These are phyloP conservation scores for Nevesoporus exiguus DNA, from an alignment of 768 basidiomycete genomes.

Conservation along the genomic window DNA sequence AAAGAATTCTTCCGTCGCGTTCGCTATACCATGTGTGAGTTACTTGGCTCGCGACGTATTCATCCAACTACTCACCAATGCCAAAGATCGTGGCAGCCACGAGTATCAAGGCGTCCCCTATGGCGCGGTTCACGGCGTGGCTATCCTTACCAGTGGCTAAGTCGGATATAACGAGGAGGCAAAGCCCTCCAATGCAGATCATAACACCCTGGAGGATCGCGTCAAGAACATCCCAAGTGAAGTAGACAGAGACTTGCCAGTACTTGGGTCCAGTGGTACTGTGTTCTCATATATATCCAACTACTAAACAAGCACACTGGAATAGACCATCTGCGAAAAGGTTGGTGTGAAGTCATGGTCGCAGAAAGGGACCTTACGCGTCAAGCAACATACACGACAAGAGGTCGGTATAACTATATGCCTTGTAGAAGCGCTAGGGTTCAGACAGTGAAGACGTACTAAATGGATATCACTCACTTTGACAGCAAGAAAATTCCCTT, in stretches of 20 bases:
- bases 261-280: slow-evolving; percentile 81
- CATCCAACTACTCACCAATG: slow-evolving; percentile 52
- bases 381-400: slow-evolving; percentile 91
- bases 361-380: slow-evolving; percentile 45
- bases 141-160: slow-evolving; percentile 71
- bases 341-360: background rate
- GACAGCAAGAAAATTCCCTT: slow-evolving; percentile 82
- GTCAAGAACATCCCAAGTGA: background rate
- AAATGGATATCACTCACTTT: slow-evolving; percentile 41
- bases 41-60: background rate
- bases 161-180: slow-evolving; percentile 76
- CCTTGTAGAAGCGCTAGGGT: slow-evolving; percentile 35
- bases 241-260: slow-evolving; percentile 40
- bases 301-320: slow-evolving; percentile 79
- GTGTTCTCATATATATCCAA: slow-evolving; percentile 75
- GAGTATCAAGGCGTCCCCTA: slow-evolving; percentile 84
- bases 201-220: slow-evolving; percentile 51
- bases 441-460: background rate
- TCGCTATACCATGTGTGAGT: slow-evolving; percentile 46
- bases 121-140: slow-evolving; percentile 55
- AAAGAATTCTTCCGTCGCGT: slow-evolving; percentile 86
- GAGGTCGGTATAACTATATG: slow-evolving; percentile 80
- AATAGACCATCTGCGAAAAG: slow-evolving; percentile 68
- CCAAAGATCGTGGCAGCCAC: slow-evolving; percentile 83
- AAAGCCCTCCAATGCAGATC: slow-evolving; percentile 70